A percentile compares a stretch with the other conserved stretches of the same genome.
phyloP scores from a whole-genome alignment of 2,329 filamentous ascomycete genomes.

The Bertia moriformis region DNA sequence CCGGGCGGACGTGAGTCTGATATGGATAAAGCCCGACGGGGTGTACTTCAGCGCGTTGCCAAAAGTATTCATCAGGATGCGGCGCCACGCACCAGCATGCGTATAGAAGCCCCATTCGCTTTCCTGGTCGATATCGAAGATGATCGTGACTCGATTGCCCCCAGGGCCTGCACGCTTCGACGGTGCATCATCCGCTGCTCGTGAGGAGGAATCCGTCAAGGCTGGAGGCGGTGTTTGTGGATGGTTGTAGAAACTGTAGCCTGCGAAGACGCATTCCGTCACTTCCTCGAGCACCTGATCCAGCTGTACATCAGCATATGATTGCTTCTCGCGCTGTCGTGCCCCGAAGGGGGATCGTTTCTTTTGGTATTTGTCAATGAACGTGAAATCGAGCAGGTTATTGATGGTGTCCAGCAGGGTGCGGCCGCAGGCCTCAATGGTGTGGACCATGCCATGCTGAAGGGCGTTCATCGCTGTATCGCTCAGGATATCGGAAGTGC shows the following conservation, averaged over 20 bases:
- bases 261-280: slow-evolving; percentile 28
- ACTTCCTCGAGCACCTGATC: slow-evolving; percentile 28
- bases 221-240: slow-evolving; percentile 3
- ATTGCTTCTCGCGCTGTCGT: neutral
- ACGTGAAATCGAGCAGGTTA: slow-evolving; percentile 36
- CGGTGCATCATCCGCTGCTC: neutral
- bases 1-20: slow-evolving; percentile 15
- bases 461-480: slow-evolving; percentile 31
- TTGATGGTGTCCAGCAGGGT: slow-evolving; percentile 37
- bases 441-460: slow-evolving; percentile 29
- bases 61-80: slow-evolving; percentile 48
- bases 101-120: slow-evolving; percentile 35
- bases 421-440: slow-evolving; percentile 32
- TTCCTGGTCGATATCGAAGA: slow-evolving; percentile 32
- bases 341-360: neutral
- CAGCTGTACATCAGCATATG: slow-evolving; percentile 15
- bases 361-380: slow-evolving; percentile 27
- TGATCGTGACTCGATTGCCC: slow-evolving; percentile 22
- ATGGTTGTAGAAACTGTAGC: slow-evolving; percentile 20
- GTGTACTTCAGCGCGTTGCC: slow-evolving; percentile 52
- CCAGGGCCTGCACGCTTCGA: neutral
- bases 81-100: slow-evolving; percentile 32
- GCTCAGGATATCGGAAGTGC: slow-evolving; percentile 33
- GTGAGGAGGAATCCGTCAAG: slow-evolving; percentile 1
- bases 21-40: slow-evolving; percentile 29